Evolutionary conservation across 352 stramenopile species (phyloP).

Genomic region (Aphanomyces stellatus): DNA sequence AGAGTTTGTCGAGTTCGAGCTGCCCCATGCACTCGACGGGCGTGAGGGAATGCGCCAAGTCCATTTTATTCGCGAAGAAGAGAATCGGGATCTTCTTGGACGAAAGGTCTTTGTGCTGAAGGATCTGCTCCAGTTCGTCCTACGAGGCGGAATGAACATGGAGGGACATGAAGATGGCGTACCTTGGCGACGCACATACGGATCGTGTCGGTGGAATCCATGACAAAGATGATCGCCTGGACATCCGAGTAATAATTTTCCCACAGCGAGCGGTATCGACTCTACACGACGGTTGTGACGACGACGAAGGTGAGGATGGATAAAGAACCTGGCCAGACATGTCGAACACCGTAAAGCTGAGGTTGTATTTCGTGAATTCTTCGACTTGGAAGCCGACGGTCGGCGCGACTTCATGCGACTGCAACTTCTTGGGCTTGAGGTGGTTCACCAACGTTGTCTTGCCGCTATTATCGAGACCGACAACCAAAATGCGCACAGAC

Average conservation of each 20-base stretch:
- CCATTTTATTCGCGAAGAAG: constrained; percentile 87
- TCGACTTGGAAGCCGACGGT: constrained; percentile 88
- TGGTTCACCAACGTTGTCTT: constrained; percentile 91
- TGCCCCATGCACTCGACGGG: constrained; percentile 75
- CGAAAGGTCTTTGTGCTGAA: constrained; percentile 69
- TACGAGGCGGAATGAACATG: constrained; percentile 7
- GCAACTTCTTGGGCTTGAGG: constrained; percentile 84
- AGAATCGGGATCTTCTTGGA: constrained; percentile 69
- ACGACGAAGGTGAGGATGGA: not conserved
- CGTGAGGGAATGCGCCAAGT: constrained; percentile 53
- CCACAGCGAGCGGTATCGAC: constrained; percentile 71
- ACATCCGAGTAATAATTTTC: constrained; percentile 82
- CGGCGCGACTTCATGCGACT: constrained; percentile 71
- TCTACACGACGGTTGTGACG: too few relatives aligned
- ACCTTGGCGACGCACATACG: constrained; percentile 76
- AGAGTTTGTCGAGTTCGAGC: constrained; percentile 67
- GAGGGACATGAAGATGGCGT: not conserved
- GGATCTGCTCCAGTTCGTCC: constrained; percentile 79
- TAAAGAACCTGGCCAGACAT: constrained; percentile 63
- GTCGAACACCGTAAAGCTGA: constrained; percentile 90
- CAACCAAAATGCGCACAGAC: constrained; percentile 80
- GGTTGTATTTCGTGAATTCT: constrained; percentile 82
- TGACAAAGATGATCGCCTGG: constrained; percentile 84
- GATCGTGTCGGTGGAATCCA: constrained; percentile 82
- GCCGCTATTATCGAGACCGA: constrained; percentile 86